Evolutionary conservation across 75 land plant genomes (phyloP).

Genomic region (Sequoia sempervirens): DNA sequence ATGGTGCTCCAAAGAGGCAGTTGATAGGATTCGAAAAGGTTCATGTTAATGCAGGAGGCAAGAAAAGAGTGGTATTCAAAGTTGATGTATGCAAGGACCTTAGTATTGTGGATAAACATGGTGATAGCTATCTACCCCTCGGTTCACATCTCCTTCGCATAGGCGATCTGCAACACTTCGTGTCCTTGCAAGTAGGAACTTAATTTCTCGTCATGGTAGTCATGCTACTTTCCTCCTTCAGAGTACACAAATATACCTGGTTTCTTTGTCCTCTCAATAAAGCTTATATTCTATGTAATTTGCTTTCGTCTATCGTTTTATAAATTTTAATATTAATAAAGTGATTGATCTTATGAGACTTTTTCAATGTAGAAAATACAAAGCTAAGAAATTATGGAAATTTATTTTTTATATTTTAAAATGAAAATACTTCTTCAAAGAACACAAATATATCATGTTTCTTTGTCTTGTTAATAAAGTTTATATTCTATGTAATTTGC

Average conservation of each 20-base stretch:
- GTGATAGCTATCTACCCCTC: conserved; percentile 44
- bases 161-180: conserved; percentile 32
- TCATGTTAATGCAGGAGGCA: conserved; percentile 30
- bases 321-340: too few species aligned
- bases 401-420: too few species aligned
- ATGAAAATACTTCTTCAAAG: not conserved
- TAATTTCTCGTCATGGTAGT: conserved; percentile 35
- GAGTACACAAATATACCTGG: not conserved
- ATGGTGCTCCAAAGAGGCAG: conserved; percentile 26
- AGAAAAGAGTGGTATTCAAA: conserved; percentile 24
- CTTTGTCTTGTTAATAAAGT: too few species aligned
- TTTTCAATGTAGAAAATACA: too few species aligned
- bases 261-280: too few species aligned
- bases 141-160: conserved; percentile 45
- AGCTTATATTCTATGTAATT: too few species aligned
- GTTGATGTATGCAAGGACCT: conserved; percentile 61
- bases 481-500: too few species aligned
- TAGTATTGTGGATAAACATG: conserved; percentile 40
- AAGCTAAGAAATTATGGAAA: too few species aligned
- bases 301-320: too few species aligned
- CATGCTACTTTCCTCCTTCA: conserved; percentile 33
- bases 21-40: conserved; percentile 56
- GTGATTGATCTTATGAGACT: too few species aligned
- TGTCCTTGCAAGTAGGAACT: conserved; percentile 29
- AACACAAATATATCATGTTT: not conserved